phyloP scores from a whole-genome alignment of 352 stramenopile species.

The Lagenidium giganteum region DNA sequence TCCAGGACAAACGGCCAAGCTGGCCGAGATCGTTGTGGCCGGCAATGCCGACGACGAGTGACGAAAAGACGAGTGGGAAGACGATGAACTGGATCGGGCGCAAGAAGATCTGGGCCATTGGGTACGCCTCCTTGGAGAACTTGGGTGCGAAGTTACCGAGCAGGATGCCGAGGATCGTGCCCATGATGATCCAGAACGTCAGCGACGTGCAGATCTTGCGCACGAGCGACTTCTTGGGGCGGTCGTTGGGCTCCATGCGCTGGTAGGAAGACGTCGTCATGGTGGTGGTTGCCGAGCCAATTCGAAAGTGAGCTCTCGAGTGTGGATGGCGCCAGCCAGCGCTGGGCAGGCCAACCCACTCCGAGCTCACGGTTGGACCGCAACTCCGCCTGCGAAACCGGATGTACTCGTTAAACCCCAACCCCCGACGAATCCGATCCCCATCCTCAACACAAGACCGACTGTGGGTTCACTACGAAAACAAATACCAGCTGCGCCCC shows the following conservation, averaged over 20 bases:
- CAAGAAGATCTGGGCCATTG: constrained; percentile 52
- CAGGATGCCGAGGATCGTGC: constrained; percentile 36
- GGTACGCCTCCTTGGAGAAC: constrained; percentile 42
- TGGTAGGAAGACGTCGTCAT: constrained; percentile 18
- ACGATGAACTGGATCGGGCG: constrained; percentile 56
- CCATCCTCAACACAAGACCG: no score
- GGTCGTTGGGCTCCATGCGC: constrained; percentile 16
- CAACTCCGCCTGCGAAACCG: no score
- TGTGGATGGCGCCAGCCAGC: no score
- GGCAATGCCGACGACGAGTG: constrained; percentile 48
- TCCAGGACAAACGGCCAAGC: constrained; percentile 42
- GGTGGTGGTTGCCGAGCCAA: constrained; percentile 3
- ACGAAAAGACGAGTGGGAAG: constrained; percentile 61
- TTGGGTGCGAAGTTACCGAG: constrained; percentile 36
- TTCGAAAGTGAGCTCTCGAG: constrained; percentile 17
- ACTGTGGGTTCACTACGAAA: no score
- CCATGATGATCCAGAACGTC: constrained; percentile 53
- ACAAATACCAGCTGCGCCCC: no score
- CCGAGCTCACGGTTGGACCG: no score
- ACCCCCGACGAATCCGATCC: no score
- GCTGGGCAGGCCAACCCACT: no score
- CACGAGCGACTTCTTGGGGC: constrained; percentile 22
- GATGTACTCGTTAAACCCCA: no score
- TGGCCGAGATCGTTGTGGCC: constrained; percentile 54
- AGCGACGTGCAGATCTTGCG: constrained; percentile 40